A percentile compares a stretch with the other conserved stretches of the same genome.
These are phyloP conservation scores for Metschnikowia amazonensis DNA, from an alignment of 805 yeast genomes.

Conservation along the genomic window DNA sequence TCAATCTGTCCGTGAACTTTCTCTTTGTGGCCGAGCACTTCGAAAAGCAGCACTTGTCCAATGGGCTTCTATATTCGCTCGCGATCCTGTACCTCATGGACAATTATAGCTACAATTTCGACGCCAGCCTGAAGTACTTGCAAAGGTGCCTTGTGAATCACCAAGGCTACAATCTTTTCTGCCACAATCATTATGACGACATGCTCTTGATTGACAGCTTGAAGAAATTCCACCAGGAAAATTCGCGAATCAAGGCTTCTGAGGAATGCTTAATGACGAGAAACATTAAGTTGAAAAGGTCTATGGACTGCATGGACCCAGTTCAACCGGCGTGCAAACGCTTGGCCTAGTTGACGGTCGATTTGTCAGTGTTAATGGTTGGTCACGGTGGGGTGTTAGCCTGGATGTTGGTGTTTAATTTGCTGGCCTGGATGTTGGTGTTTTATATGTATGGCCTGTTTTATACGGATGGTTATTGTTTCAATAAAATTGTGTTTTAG, in stretches of 20 bases:
- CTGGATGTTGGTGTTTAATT: neutral
- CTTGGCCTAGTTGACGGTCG: slow-evolving; percentile 7
- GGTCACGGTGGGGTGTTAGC: neutral
- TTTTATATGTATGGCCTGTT: neutral
- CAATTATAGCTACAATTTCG: slow-evolving; percentile 32
- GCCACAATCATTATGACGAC: slow-evolving; percentile 37
- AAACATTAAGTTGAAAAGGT: slow-evolving; percentile 30
- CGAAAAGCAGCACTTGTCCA: slow-evolving; percentile 26
- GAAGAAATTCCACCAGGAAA: slow-evolving; percentile 36
- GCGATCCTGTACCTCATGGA: slow-evolving; percentile 40
- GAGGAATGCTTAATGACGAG: slow-evolving; percentile 25
- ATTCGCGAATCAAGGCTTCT: slow-evolving; percentile 26
- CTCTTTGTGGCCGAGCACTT: slow-evolving; percentile 31
- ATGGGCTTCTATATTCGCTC: slow-evolving; percentile 23
- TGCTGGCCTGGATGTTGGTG: neutral
- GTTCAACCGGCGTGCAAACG: slow-evolving; percentile 7
- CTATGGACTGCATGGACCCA: slow-evolving; percentile 9
- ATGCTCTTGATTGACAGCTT: slow-evolving; percentile 37
- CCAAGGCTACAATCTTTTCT: slow-evolving; percentile 10
- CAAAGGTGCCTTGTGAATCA: slow-evolving; percentile 15
- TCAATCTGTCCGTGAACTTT: slow-evolving; percentile 30
- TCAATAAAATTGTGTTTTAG: neutral
- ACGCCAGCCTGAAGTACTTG: slow-evolving; percentile 26
- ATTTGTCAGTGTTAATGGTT: no score
- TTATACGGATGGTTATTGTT: neutral